A percentile compares a stretch with the other conserved stretches of the same genome.
Evolutionary conservation across 2,329 filamentous ascomycete genomes (phyloP).

Genomic region (Nemania sp.): DNA sequence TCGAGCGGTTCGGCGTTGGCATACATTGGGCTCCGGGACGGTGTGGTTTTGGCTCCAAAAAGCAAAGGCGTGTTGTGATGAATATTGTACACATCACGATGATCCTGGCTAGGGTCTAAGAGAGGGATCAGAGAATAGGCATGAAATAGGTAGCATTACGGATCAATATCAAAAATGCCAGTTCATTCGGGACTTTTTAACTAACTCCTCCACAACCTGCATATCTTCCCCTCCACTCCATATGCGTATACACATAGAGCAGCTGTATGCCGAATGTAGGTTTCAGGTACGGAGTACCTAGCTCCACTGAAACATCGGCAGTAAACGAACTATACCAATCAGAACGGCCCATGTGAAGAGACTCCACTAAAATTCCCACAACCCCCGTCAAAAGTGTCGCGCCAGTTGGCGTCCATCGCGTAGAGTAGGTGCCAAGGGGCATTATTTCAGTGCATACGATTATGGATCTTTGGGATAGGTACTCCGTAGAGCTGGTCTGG

Average conservation of each 20-base stretch:
- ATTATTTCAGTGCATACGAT: too few relatives aligned
- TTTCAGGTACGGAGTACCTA: conserved; percentile 6
- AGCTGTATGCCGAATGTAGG: too few relatives aligned
- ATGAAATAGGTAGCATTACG: neutral
- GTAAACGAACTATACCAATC: conserved; percentile 12
- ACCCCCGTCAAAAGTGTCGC: conserved; percentile 32
- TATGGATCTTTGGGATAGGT: too few relatives aligned
- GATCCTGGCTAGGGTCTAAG: conserved; percentile 15
- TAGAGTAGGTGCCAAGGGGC: too few relatives aligned
- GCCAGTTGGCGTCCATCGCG: conserved; percentile 27
- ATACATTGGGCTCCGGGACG: conserved; percentile 16
- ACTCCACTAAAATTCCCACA: conserved; percentile 23
- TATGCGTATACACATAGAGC: too few relatives aligned
- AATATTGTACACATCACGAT: conserved; percentile 27
- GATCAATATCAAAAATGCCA: too few relatives aligned
- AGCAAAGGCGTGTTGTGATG: conserved; percentile 14
- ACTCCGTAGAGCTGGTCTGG: too few relatives aligned
- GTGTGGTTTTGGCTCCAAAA: conserved; percentile 18
- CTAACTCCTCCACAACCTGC: too few relatives aligned
- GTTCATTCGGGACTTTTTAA: too few relatives aligned
- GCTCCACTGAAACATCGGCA: neutral
- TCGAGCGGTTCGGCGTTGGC: conserved; percentile 33
- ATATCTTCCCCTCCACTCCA: too few relatives aligned
- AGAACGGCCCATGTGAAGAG: conserved; percentile 15
- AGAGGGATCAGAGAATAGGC: neutral